phyloP scores from a whole-genome alignment of 2,329 filamentous ascomycete species.

The Bipolaris zeicola region DNA sequence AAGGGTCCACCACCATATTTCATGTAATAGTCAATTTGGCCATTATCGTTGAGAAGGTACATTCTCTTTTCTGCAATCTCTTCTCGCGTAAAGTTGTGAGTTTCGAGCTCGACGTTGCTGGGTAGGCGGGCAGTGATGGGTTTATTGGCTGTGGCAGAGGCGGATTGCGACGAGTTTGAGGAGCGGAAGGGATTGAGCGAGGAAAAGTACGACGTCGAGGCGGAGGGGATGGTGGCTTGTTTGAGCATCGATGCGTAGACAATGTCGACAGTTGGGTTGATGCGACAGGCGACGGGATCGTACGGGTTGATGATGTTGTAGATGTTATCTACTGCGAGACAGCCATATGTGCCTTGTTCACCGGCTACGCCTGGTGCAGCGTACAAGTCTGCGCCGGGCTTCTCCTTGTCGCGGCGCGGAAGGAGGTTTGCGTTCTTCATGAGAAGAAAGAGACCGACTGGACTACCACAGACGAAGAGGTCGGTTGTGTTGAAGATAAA shows the following conservation, averaged over 20 bases:
- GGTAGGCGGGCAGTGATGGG: slow-evolving; percentile 50
- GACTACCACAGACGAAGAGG: slow-evolving; percentile 87
- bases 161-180: slow-evolving; percentile 31
- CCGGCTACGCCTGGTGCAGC: slow-evolving; percentile 67
- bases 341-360: slow-evolving; percentile 81
- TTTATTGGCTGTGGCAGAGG: slow-evolving; percentile 24
- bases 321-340: slow-evolving; percentile 90
- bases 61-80: slow-evolving; percentile 91
- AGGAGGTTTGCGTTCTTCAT: slow-evolving; percentile 75
- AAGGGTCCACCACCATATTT: slow-evolving; percentile 83
- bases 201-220: slow-evolving; percentile 58
- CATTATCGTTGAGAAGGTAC: slow-evolving; percentile 90
- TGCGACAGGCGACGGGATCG: slow-evolving; percentile 84
- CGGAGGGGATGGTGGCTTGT: slow-evolving; percentile 77
- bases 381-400: slow-evolving; percentile 72
- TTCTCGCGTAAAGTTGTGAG: slow-evolving; percentile 91
- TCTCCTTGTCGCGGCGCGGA: slow-evolving; percentile 76
- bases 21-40: slow-evolving; percentile 90
- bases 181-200: slow-evolving; percentile 50
- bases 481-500: slow-evolving; percentile 94
- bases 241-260: slow-evolving; percentile 78
- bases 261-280: slow-evolving; percentile 88
- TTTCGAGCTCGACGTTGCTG: slow-evolving; percentile 80
- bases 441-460: slow-evolving; percentile 89
- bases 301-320: slow-evolving; percentile 88